Base-by-base conservation (phyloP, 495 filamentous ascomycete genomes). In the Amphirosellinia nigrospora region DNA sequence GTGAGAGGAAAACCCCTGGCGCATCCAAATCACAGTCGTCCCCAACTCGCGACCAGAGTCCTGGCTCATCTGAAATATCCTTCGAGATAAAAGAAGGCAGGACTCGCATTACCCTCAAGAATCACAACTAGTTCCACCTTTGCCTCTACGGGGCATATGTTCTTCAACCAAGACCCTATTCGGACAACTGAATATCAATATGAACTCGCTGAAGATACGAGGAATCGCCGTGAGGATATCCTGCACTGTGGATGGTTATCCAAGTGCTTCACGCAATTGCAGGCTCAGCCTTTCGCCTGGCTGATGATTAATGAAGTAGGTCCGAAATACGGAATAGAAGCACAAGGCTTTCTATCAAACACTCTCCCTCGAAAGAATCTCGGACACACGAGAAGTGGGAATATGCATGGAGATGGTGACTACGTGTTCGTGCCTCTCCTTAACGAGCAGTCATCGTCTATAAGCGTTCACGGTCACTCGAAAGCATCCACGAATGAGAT, bases 281-380 rank as follows among this genome's bases (percentile, higher is more conserved):
- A 56, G 30, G 28, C 52, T 3, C 32, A 56, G 13, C 52, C 28
- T 34, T 32, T 56, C 13, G 52, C 28, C 15, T 9, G 4, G 52
- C 28, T 56, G 1, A 15, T 34, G 19, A 15, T 28, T 34, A 1
- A 56, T n/a, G 28, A 56, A n/a, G 28, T 10, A n/a, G 52, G n/a
- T 56, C 28, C 52, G 19, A 9, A 34, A 16, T 56, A 34, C 52
- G 28, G 13, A 56, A 56, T 28, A 56, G 5, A 56, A 56, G 0
- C 28, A 56, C 15, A 28, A 56, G 30, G 52, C 52, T 34, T 56
- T 56, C 52, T 56, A 28, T 21, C 52, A 15, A 56, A 56, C 52
- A 34, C 28, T 56, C 1, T 26, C 52, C 5, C 4, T 56, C 5
- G 16, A 2, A 4, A 34, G n/a, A 3, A 11, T 56, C 15, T 10